Evolutionary conservation across 2,329 filamentous ascomycete genomes (phyloP).

Genomic region (Penicillium brevicompactum): DNA sequence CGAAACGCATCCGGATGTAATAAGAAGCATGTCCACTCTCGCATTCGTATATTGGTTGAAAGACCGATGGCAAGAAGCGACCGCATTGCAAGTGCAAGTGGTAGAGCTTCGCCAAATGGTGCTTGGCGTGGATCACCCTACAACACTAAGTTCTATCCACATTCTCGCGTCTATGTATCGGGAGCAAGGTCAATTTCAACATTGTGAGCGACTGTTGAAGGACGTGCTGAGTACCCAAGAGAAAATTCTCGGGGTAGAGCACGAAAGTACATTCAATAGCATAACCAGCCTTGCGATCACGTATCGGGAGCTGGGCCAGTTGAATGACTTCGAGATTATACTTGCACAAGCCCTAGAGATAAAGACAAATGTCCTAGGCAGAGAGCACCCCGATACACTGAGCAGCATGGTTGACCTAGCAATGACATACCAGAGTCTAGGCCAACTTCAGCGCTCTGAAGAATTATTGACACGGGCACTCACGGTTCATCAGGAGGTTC

Average conservation of each 20-base stretch:
- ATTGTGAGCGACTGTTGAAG: too few species aligned
- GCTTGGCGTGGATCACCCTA: neutral
- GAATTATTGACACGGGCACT: neutral
- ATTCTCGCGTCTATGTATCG: too few species aligned
- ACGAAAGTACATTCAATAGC: too few species aligned
- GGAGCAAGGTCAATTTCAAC: too few species aligned
- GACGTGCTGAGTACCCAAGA: too few species aligned
- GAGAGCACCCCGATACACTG: neutral
- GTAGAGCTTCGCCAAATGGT: neutral
- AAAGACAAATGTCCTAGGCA: neutral
- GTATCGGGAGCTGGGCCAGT: too few species aligned
- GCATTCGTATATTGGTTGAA: neutral
- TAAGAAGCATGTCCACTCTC: neutral
- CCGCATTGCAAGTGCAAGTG: neutral
- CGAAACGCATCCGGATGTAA: neutral
- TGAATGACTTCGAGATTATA: too few species aligned
- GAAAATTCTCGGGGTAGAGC: too few species aligned
- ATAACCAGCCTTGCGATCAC: too few species aligned
- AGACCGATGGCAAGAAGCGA: neutral
- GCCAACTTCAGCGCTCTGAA: neutral
- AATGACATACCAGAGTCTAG: neutral
- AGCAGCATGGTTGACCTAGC: neutral
- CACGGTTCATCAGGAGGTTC: neutral
- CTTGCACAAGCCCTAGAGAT: too few species aligned
- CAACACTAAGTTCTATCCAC: neutral